These are phyloP conservation scores for Phytophthora lateralis DNA, from an alignment of 352 stramenopile species.

Conservation along the genomic window DNA sequence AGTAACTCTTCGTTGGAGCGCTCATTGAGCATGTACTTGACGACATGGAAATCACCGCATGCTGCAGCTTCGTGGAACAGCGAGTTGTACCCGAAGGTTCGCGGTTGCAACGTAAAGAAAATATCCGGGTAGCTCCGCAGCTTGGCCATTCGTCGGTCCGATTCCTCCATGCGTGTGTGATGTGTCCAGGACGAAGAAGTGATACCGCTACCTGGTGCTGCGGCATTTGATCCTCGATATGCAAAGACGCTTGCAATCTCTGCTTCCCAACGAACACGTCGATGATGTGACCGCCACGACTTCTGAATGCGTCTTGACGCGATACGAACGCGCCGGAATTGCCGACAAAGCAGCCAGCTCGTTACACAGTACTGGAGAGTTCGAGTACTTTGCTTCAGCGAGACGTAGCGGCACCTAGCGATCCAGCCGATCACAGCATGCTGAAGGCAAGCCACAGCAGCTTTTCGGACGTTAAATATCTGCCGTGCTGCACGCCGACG, in stretches of 20 bases:
- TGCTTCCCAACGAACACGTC: constrained; percentile 41
- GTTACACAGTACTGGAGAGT: constrained; percentile 57
- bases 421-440: constrained; percentile 61
- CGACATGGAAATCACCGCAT: constrained; percentile 75
- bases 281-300: constrained; percentile 45
- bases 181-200: constrained; percentile 40
- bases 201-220: constrained; percentile 13
- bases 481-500: constrained; percentile 41
- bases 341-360: constrained; percentile 56
- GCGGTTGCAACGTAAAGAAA: constrained; percentile 61
- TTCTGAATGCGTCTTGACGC: constrained; percentile 48
- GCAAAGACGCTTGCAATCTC: constrained; percentile 63
- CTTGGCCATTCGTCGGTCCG: constrained; percentile 60
- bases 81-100: constrained; percentile 63
- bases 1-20: constrained; percentile 39
- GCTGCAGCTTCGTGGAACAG: constrained; percentile 71
- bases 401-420: constrained; percentile 46
- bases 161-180: constrained; percentile 74
- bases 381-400: constrained; percentile 31
- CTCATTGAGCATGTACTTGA: constrained; percentile 74
- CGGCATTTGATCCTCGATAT: constrained; percentile 15
- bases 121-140: constrained; percentile 51
- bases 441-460: constrained; percentile 48
- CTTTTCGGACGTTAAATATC: constrained; percentile 24
- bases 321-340: constrained; percentile 40